Conservation (phyloP, 257 asterid genomes). For the Solanum habrochaites region DNA sequence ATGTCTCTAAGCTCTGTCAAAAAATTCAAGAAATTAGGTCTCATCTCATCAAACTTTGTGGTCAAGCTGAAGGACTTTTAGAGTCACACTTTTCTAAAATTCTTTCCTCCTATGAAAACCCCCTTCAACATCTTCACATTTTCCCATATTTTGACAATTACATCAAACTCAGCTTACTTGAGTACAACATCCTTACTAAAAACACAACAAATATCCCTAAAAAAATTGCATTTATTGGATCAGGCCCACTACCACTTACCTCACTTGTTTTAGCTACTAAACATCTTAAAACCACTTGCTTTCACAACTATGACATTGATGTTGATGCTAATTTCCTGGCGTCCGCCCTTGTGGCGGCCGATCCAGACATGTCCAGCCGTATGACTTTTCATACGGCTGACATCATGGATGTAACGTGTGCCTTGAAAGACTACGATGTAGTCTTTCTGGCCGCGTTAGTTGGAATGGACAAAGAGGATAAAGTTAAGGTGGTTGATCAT, state of each 20-base stretch:
- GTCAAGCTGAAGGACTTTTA: slow-evolving; percentile 63
- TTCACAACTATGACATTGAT: slow-evolving; percentile 74
- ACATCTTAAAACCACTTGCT: slow-evolving; percentile 38
- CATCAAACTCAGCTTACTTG: slow-evolving; percentile 59
- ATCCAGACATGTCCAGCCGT: slow-evolving; percentile 39
- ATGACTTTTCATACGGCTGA: slow-evolving; percentile 51
- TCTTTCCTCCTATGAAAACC: slow-evolving; percentile 31
- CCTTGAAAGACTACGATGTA: slow-evolving; percentile 45
- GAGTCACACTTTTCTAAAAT: slow-evolving; percentile 54
- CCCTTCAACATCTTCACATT: slow-evolving; percentile 48
- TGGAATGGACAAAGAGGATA: slow-evolving; percentile 71
- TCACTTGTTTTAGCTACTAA: slow-evolving; percentile 63
- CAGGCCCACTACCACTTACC: slow-evolving; percentile 89
- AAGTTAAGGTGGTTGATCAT: slow-evolving; percentile 41
- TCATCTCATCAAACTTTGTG: slow-evolving; percentile 56
- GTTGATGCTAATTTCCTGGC: slow-evolving; percentile 53
- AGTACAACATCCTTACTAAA: slow-evolving; percentile 38
- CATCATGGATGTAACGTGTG: slow-evolving; percentile 42
- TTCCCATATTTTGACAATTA: slow-evolving; percentile 73
- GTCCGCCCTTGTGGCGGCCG: slow-evolving; percentile 30
- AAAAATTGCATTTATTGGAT: slow-evolving; percentile 62
- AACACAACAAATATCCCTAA: slow-evolving; percentile 20
- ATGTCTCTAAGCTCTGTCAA: slow-evolving; percentile 54
- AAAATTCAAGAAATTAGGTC: slow-evolving; percentile 45
- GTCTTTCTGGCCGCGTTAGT: slow-evolving; percentile 86